phyloP scores from a whole-genome alignment of 2,329 filamentous ascomycete genomes.

The Botrytis paeoniae region DNA sequence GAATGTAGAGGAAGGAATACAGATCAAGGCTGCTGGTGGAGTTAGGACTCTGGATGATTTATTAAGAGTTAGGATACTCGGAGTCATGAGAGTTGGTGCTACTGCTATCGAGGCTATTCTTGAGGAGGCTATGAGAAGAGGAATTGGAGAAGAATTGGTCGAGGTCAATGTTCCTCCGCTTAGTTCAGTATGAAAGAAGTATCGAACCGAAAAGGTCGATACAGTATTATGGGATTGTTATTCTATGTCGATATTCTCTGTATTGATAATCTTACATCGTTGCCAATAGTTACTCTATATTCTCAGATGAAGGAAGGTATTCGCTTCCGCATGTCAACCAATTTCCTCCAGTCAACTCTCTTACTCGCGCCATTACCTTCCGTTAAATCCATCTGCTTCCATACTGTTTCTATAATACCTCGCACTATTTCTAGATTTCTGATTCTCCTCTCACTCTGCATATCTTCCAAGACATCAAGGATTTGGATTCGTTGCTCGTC shows the following conservation, averaged over 20 bases:
- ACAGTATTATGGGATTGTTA: not conserved
- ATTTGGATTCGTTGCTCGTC: constrained; percentile 44
- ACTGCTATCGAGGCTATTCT: constrained; percentile 54
- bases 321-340: constrained; percentile 15
- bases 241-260: not conserved
- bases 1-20: constrained; percentile 43
- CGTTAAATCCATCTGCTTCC: constrained; percentile 46
- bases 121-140: constrained; percentile 51
- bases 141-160: constrained; percentile 40
- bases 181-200: not conserved
- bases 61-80: constrained; percentile 51
- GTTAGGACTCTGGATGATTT: constrained; percentile 56
- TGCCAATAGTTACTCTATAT: constrained; percentile 12
- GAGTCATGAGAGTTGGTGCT: constrained; percentile 54
- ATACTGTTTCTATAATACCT: constrained; percentile 44
- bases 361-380: not conserved
- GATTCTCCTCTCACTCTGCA: constrained; percentile 44
- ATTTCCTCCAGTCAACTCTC: constrained; percentile 19
- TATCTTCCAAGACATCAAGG: constrained; percentile 43
- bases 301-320: constrained; percentile 19
- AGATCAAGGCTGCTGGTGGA: constrained; percentile 58
- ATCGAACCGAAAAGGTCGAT: not conserved
- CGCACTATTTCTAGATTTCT: constrained; percentile 47
- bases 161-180: constrained; percentile 24
- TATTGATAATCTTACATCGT: not conserved